phyloP scores from a whole-genome alignment of 169 alveolate genomes.

The Amoebophrya sp. region DNA sequence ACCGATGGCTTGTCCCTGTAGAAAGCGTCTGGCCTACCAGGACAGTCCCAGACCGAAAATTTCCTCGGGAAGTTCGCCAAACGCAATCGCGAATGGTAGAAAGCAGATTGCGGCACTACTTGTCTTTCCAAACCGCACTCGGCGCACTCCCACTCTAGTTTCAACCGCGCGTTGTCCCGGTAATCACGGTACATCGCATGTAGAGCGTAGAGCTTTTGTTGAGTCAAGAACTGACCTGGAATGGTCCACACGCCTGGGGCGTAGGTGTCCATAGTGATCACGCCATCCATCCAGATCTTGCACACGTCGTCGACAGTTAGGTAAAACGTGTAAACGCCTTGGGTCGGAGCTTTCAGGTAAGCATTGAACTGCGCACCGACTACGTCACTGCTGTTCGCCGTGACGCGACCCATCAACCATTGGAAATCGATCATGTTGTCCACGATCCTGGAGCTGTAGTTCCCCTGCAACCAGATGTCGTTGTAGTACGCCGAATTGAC shows the following conservation, averaged over 20 bases:
- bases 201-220: not conserved
- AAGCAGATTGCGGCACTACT: not conserved
- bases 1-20: not conserved
- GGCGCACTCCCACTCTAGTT: not conserved
- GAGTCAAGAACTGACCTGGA: not conserved
- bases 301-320: slow-evolving; percentile 26
- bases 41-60: not conserved
- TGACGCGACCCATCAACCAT: slow-evolving; percentile 24
- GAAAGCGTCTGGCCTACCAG: not conserved
- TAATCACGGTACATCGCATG: not conserved
- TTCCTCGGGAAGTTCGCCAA: not conserved
- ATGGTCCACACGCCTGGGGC: not conserved
- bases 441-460: not conserved
- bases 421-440: not conserved
- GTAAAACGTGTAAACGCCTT: slow-evolving; percentile 21
- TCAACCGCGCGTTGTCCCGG: not conserved
- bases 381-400: slow-evolving; percentile 12
- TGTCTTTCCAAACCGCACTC: not conserved
- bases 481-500: slow-evolving; percentile 16
- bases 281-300: not conserved
- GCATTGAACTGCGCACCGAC: slow-evolving; percentile 30
- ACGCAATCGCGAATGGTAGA: not conserved
- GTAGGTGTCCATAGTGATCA: not conserved
- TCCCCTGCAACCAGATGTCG: not conserved
- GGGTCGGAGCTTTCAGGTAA: not conserved